Conservation (phyloP, 2,329 filamentous ascomycete species). For the Epichloe festucae region DNA sequence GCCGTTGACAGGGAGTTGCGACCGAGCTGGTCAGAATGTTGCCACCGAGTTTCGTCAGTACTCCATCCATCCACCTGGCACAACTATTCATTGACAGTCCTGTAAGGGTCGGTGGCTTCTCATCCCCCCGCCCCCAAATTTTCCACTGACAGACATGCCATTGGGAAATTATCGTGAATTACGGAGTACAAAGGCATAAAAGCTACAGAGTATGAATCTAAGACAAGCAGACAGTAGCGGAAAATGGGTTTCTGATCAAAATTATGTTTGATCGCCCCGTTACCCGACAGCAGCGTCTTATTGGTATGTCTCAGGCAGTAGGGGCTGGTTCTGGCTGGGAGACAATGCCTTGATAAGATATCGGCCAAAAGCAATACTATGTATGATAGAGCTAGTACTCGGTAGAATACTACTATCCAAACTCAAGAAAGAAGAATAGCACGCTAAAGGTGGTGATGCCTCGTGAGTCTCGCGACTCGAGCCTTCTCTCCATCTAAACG, state of each 20-base stretch:
- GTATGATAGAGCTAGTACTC: background rate
- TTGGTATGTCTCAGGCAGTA: background rate
- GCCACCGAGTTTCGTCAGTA: background rate
- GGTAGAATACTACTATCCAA: background rate
- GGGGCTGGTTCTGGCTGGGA: background rate
- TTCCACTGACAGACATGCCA: background rate
- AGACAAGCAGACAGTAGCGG: background rate
- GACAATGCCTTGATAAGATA: background rate
- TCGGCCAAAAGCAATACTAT: background rate
- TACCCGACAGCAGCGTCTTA: background rate
- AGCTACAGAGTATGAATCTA: background rate
- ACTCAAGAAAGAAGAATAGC: background rate
- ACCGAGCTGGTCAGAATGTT: background rate
- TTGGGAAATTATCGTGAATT: background rate
- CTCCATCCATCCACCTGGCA: background rate
- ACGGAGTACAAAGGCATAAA: background rate
- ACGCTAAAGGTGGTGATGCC: background rate
- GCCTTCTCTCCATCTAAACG: too few relatives aligned
- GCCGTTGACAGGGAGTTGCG: background rate
- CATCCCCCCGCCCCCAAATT: background rate
- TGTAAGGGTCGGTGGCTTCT: background rate
- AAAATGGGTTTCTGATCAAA: background rate
- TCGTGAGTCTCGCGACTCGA: background rate
- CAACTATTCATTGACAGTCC: background rate
- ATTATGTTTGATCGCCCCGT: background rate